Conservation (phyloP, 257 asterid genomes). For the Petrea volubilis region DNA sequence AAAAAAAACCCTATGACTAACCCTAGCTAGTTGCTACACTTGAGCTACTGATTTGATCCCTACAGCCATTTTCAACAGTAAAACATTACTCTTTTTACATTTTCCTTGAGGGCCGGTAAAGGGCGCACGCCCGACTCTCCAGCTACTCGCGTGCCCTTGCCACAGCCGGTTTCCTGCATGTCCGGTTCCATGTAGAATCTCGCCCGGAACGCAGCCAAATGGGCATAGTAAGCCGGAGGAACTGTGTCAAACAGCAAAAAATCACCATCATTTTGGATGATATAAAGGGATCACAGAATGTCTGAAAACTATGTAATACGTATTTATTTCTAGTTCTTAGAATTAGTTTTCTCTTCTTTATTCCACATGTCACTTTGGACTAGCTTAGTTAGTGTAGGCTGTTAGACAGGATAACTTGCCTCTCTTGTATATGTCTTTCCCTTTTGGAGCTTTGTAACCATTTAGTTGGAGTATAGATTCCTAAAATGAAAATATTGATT, state of each 20-base stretch:
- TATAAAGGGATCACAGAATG: neutral
- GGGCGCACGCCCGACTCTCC: slow-evolving; percentile 81
- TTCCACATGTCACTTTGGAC: too few species aligned
- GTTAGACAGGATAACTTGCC: too few species aligned
- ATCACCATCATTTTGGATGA: neutral
- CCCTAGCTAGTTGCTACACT: slow-evolving; percentile 28
- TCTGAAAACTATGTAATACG: too few species aligned
- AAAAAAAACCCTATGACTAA: slow-evolving; percentile 3
- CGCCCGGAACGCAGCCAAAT: slow-evolving; percentile 94
- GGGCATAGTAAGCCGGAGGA: slow-evolving; percentile 98
- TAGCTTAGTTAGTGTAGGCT: too few species aligned
- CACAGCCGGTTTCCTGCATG: slow-evolving; percentile 44
- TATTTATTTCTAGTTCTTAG: too few species aligned
- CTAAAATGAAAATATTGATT: too few species aligned
- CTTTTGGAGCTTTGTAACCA: too few species aligned
- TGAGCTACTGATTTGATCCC: neutral
- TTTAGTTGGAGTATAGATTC: too few species aligned
- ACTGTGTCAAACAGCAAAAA: slow-evolving; percentile 43
- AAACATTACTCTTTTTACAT: slow-evolving; percentile 97
- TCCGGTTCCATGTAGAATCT: slow-evolving; percentile 97
- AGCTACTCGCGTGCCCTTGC: slow-evolving; percentile 38
- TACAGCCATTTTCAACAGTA: slow-evolving; percentile 50
- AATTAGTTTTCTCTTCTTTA: too few species aligned
- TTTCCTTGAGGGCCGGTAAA: slow-evolving; percentile 88
- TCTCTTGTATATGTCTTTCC: too few species aligned